phyloP scores from a whole-genome alignment of 2,329 filamentous ascomycete genomes.

The Xylariaceae sp. region DNA sequence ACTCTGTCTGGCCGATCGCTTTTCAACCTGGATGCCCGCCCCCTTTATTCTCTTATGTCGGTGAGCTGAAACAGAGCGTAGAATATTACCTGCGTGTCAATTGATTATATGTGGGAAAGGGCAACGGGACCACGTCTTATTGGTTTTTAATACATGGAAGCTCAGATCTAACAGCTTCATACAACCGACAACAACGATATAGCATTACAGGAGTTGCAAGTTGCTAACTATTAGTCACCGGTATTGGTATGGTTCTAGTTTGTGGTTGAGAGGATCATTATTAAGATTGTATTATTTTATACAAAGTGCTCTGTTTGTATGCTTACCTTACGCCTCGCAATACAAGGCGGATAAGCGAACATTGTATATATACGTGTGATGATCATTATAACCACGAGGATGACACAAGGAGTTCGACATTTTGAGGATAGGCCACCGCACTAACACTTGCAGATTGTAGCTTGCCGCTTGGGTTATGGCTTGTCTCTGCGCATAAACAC shows the following conservation, averaged over 20 bases:
- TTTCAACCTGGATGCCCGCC: not conserved
- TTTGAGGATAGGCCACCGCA: not conserved
- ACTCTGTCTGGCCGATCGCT: constrained; percentile 8
- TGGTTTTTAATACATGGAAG: too few species aligned
- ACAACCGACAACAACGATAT: too few species aligned
- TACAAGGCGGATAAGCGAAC: too few species aligned
- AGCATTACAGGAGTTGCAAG: too few species aligned
- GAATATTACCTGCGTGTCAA: too few species aligned
- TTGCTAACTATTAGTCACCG: too few species aligned
- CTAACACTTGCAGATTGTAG: not conserved
- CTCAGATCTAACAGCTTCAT: too few species aligned
- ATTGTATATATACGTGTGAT: not conserved
- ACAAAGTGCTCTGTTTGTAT: not conserved
- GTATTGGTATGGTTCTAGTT: not conserved
- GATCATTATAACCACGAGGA: too few species aligned
- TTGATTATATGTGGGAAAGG: too few species aligned
- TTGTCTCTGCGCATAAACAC: constrained; percentile 64
- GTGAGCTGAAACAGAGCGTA: too few species aligned
- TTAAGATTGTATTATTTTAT: constrained; percentile 1
- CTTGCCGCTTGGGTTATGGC: not conserved
- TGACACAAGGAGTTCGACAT: too few species aligned
- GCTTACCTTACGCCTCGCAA: not conserved
- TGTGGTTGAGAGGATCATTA: not conserved
- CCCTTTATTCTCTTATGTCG: not conserved
- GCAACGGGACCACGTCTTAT: too few species aligned